Base-by-base conservation (phyloP, 208 protist genomes). In the Trypanosomatidae sp. region DNA sequence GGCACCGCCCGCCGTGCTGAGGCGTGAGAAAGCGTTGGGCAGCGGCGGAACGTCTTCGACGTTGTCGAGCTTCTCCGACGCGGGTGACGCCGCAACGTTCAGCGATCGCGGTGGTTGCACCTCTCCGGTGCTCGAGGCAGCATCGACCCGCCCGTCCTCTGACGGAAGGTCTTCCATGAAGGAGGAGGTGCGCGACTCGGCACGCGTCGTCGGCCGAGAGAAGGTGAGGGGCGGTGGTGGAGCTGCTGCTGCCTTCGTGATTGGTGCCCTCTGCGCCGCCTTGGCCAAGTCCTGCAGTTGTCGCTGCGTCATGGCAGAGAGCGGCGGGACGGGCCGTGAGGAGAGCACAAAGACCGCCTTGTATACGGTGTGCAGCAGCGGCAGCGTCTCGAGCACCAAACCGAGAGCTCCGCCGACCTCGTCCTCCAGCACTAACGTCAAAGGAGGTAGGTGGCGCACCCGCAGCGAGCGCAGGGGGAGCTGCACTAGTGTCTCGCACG, bases 281-380 rank as follows among this genome's bases (percentile, higher is more conserved):
- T n/a, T n/a, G n/a, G n/a, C n/a, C n/a, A n/a, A n/a, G n/a, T n/a
- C n/a, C n/a, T 62, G 76, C 53, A 75, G 46, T 50, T 76, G 52
- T 0, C 19, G 30, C 47, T 71, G 70, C 64, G 64, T 64, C 6
- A 69, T 36, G 15, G 53, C 49, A 12, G 66, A 72, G 49, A 74
- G 71, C 60, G 53, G 67, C 39, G 77, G 64, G 19, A 77, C 47
- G 19, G 56, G 67, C 8, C 64, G 41, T 0, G 66, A 12, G 0
- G 66, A 73, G 22, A 82, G 52, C 44, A 77, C 36, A 62, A 80
- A 84, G 5, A 80, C 25, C n/a, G 73, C 44, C 67, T 84, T 84
- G 75, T 74, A 80, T 7, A 84, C 74, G 10, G 71, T 59, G 17
- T 71, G 44, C 47, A 80, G 41, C 6, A 77, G 71, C 8, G 70